Conservation (phyloP, 352 stramenopile genomes). For the Phytopythium kandeliae region DNA sequence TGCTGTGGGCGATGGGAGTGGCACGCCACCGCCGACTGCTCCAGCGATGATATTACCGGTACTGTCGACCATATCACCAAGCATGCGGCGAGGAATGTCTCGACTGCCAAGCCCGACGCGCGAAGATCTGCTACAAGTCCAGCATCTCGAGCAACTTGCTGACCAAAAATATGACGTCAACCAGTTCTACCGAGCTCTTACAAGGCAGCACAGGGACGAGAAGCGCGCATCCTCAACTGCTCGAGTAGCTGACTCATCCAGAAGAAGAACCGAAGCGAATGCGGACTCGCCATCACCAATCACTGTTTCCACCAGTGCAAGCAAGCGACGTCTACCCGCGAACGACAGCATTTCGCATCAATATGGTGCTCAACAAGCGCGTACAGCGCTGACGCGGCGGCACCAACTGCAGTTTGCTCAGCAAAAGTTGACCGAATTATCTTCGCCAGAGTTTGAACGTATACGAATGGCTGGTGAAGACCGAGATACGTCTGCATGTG, state of each 20-base stretch:
- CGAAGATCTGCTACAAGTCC: neutral
- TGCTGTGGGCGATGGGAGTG: neutral
- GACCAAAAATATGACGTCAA: constrained; percentile 17
- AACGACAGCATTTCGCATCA: neutral
- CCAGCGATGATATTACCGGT: neutral
- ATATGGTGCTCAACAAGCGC: neutral
- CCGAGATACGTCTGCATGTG: neutral
- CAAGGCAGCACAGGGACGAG: neutral
- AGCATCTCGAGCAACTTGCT: constrained; percentile 27
- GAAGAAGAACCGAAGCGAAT: neutral
- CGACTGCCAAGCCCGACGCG: constrained; percentile 2
- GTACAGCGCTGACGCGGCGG: neutral
- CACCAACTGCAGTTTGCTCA: neutral
- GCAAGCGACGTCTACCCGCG: neutral
- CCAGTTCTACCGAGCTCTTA: constrained; percentile 7
- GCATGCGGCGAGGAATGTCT: neutral
- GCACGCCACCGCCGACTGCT: neutral
- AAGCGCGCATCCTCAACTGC: neutral
- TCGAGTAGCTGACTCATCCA: neutral
- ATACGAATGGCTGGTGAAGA: neutral
- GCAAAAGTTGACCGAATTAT: neutral
- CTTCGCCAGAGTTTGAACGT: neutral
- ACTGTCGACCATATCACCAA: constrained; percentile 2
- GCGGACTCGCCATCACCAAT: neutral
- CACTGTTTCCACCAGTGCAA: neutral